Evolutionary conservation across 1,139 yeast genomes (phyloP), one percentile per base, ranked within the genome.

Genomic region (Pichia sp.): DNA sequence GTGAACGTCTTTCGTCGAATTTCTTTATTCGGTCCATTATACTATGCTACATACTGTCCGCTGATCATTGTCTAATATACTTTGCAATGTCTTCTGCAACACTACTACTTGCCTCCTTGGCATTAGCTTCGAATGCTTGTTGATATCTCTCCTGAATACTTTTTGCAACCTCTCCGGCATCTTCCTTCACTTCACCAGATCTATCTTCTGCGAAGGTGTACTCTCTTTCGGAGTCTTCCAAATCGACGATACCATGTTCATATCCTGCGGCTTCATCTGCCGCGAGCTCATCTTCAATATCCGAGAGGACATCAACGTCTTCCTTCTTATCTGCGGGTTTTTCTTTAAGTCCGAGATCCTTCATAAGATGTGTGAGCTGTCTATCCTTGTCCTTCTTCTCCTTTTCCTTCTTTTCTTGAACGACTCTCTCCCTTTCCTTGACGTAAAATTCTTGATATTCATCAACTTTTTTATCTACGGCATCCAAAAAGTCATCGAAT

Each of bases 371-470:
- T 30, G 73, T 68, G 51, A 93, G 64, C 18, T 82, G 80, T 47
- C 75, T 71, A 24, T 85, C 79, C 60, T 86, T 87, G 51, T 80
- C 70, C 51, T 68, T 65, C 55, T 78, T 76, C 49, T 83, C 94
- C 38, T 76, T 77, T 37, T 79, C 81, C 47, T 82, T 86, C 53
- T 86, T 84, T 48, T 83, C 76, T 56, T 80, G 74, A 42, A 83
- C 56, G 19, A 91, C 76, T 50, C 84, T 67, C 39, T 91, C 96
- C 51, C 96, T 73, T 60, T 93, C 98, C 3, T 81, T 77, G 52
- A 77, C 77, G 57, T 91, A 93, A 52, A 67, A 88, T 41, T 77
- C 75, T 43, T 87, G 77, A 60, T 82, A 93, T 60, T 93, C 98
- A 26, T 79, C 86, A 28, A 82, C 88, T 60, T 93, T 93, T 45